phyloP scores from a whole-genome alignment of 2,329 filamentous ascomycete species.

The Botrytis fabae region DNA sequence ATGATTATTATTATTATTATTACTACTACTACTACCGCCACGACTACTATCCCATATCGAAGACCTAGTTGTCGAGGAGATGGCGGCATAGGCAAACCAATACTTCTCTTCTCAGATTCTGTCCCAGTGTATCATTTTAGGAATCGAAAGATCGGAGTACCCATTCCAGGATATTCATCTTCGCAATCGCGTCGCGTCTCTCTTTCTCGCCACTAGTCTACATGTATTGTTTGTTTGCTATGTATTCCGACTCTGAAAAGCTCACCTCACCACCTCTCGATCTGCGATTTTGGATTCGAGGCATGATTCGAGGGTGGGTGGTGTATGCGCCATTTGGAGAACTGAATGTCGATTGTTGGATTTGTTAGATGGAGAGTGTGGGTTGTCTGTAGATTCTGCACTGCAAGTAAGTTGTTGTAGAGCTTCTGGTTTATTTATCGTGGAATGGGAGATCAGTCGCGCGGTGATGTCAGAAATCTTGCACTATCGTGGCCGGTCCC shows the following conservation, averaged over 20 bases:
- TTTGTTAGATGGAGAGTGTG: background rate
- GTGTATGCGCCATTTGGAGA: no score
- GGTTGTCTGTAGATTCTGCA: background rate
- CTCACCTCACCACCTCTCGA: background rate
- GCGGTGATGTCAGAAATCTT: background rate
- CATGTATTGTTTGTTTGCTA: background rate
- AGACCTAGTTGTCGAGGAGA: background rate
- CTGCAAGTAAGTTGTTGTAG: no score
- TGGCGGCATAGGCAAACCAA: background rate
- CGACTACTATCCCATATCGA: background rate
- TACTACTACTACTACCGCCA: no score
- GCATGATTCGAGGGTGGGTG: background rate
- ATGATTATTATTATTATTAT: no score
- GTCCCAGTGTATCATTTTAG: background rate
- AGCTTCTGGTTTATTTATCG: background rate
- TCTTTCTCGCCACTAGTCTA: background rate
- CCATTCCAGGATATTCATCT: background rate
- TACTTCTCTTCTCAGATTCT: background rate
- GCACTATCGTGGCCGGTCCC: background rate
- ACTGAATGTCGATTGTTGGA: background rate
- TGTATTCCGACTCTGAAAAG: background rate
- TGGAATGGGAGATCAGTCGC: background rate
- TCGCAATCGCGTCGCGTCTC: background rate
- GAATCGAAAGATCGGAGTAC: background rate
- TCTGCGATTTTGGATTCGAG: background rate